Percentiles rank a stretch among this genome's conserved stretches.
phyloP scores from a whole-genome alignment of 177 flowering plant genomes.

The Vitis hybrid region DNA sequence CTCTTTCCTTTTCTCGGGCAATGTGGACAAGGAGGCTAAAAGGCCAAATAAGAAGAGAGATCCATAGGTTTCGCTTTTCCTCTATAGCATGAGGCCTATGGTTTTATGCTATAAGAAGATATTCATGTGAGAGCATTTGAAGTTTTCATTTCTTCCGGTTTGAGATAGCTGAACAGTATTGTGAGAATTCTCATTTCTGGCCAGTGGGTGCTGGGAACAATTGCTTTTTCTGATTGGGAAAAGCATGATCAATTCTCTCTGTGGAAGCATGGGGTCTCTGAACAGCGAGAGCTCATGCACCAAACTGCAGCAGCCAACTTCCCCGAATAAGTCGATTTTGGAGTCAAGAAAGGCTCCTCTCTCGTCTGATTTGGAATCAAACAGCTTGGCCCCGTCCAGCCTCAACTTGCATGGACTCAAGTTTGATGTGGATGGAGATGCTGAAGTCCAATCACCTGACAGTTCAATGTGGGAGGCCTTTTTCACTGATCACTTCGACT shows the following conservation, averaged over 20 bases:
- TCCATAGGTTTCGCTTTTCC: no score
- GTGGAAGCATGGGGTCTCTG: slow-evolving; percentile 46
- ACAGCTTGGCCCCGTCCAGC: slow-evolving; percentile 38
- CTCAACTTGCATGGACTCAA: slow-evolving; percentile 42
- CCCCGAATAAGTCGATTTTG: slow-evolving; percentile 34
- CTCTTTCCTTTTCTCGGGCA: slow-evolving; percentile 12
- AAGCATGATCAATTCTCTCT: slow-evolving; percentile 46
- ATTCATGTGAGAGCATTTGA: no score
- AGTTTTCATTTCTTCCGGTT: not conserved
- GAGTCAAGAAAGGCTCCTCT: slow-evolving; percentile 29
- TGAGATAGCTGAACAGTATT: not conserved
- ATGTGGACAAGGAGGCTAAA: slow-evolving; percentile 23
- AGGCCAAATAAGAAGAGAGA: slow-evolving; percentile 8
- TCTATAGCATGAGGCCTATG: no score
- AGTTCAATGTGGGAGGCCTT: slow-evolving; percentile 60
- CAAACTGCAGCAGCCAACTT: slow-evolving; percentile 22
- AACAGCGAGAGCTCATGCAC: slow-evolving; percentile 41
- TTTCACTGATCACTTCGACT: slow-evolving; percentile 58
- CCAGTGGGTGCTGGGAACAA: not conserved
- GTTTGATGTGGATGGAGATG: slow-evolving; percentile 42
- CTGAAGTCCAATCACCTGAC: slow-evolving; percentile 57
- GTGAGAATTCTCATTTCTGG: not conserved
- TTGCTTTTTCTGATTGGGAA: not conserved
- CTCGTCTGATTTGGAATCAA: slow-evolving; percentile 34
- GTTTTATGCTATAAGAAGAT: no score